A percentile compares a stretch with the other conserved stretches of the same genome.
These are phyloP conservation scores for Biscutella laevigata DNA, from an alignment of 441 rosid genomes.

Conservation along the genomic window DNA sequence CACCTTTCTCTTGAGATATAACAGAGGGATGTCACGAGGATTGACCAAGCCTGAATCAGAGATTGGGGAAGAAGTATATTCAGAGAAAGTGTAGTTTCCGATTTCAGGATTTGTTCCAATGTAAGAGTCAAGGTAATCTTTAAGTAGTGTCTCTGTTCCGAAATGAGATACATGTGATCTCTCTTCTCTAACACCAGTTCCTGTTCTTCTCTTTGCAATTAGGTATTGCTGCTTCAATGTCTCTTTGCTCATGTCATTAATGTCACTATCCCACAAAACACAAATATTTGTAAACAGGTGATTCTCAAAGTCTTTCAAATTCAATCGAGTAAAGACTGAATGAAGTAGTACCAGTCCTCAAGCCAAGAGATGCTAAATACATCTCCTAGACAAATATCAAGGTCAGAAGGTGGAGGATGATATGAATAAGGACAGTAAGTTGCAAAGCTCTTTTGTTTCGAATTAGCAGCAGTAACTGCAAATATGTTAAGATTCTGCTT, in stretches of 20 bases:
- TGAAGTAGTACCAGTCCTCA: slow-evolving; percentile 62
- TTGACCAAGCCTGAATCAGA: slow-evolving; percentile 20
- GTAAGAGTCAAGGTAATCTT: slow-evolving; percentile 31
- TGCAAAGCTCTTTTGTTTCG: slow-evolving; percentile 42
- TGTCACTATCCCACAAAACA: slow-evolving; percentile 35
- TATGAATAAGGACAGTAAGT: slow-evolving; percentile 33
- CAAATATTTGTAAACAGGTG: no score
- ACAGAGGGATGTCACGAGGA: slow-evolving; percentile 38
- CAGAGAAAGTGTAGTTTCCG: slow-evolving; percentile 7
- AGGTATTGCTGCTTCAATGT: slow-evolving; percentile 33
- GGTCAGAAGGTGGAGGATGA: slow-evolving; percentile 32
- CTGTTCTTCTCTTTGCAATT: slow-evolving; percentile 36
- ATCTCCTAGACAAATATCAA: slow-evolving; percentile 49
- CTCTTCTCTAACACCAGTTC: no score
- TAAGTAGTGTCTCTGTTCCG: slow-evolving; percentile 32
- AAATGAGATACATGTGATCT: slow-evolving; percentile 48
- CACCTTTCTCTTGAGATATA: slow-evolving; percentile 43
- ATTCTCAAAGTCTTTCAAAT: no score
- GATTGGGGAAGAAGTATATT: background rate
- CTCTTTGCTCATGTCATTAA: slow-evolving; percentile 39
- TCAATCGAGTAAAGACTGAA: no score
- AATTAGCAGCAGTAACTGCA: slow-evolving; percentile 50
- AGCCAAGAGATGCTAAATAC: slow-evolving; percentile 62
- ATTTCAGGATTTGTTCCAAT: slow-evolving; percentile 34
- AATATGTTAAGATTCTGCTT: slow-evolving; percentile 35